A percentile compares a stretch with the other conserved stretches of the same genome.
phyloP scores from a whole-genome alignment of 495 filamentous ascomycete genomes.

The Aspergillus incahuasiensis region DNA sequence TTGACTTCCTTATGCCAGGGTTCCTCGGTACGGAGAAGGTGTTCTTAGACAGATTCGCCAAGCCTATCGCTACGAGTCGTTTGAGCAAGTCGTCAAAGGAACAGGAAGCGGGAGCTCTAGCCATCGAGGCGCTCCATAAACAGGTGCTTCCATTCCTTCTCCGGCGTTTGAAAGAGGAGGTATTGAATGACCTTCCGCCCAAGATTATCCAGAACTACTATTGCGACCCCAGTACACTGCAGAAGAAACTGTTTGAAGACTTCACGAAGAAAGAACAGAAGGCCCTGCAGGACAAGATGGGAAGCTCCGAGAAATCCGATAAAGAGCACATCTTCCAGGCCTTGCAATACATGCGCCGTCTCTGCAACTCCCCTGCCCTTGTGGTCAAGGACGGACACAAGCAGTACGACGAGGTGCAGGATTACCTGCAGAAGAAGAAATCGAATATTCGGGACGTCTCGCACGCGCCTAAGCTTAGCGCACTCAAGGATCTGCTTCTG shows the following conservation, averaged over 20 bases:
- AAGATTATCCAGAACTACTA: constrained; percentile 99
- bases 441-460: constrained; percentile 75
- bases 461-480: constrained; percentile 90
- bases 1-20: constrained; percentile 98
- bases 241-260: constrained; percentile 92
- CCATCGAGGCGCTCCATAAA: constrained; percentile 95
- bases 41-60: constrained; percentile 94
- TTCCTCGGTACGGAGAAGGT: constrained; percentile 98
- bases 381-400: constrained; percentile 93
- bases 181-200: constrained; percentile 90
- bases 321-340: constrained; percentile 99
- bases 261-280: constrained; percentile 91
- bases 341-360: constrained; percentile 97
- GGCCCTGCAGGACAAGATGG: constrained; percentile 71
- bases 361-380: constrained; percentile 94
- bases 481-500: constrained; percentile 80
- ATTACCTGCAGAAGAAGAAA: constrained; percentile 59
- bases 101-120: constrained; percentile 92
- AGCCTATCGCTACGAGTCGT: constrained; percentile 91
- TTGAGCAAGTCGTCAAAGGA: constrained; percentile 97
- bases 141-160: constrained; percentile 96
- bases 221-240: constrained; percentile 93
- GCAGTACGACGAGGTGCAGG: constrained; percentile 80
- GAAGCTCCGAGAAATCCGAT: constrained; percentile 74
- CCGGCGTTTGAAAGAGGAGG: constrained; percentile 95